These are phyloP conservation scores for Caryopteris hybrid DNA, from an alignment of 305 asterid species.

Conservation along the genomic window DNA sequence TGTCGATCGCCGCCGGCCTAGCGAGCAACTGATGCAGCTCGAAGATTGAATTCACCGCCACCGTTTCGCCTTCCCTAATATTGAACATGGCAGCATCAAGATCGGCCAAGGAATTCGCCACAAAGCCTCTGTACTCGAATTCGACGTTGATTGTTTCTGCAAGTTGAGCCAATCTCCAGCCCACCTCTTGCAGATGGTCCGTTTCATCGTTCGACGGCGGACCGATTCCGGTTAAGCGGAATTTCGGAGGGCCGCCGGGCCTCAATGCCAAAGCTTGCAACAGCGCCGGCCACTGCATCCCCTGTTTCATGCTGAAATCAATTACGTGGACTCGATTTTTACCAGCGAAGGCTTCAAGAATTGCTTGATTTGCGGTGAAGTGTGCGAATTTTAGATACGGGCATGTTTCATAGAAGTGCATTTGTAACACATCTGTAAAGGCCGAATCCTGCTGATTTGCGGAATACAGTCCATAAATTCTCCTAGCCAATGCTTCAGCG, in stretches of 20 bases:
- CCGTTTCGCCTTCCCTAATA: slow-evolving; percentile 60
- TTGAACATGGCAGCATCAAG: slow-evolving; percentile 70
- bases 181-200: slow-evolving; percentile 74
- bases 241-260: slow-evolving; percentile 81
- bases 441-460: slow-evolving; percentile 51
- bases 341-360: slow-evolving; percentile 69
- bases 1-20: slow-evolving; percentile 57
- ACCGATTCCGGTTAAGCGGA: slow-evolving; percentile 77
- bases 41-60: slow-evolving; percentile 80
- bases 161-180: slow-evolving; percentile 63
- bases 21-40: slow-evolving; percentile 75
- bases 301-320: slow-evolving; percentile 89
- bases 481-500: slow-evolving; percentile 72
- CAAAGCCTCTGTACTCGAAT: slow-evolving; percentile 73
- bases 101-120: slow-evolving; percentile 70
- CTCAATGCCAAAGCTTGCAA: slow-evolving; percentile 77
- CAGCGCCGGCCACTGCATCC: slow-evolving; percentile 96
- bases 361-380: slow-evolving; percentile 92
- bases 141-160: slow-evolving; percentile 65
- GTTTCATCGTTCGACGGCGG: slow-evolving; percentile 64
- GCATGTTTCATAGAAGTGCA: slow-evolving; percentile 85
- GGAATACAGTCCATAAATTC: slow-evolving; percentile 53
- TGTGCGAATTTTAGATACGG: slow-evolving; percentile 91
- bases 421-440: slow-evolving; percentile 59
- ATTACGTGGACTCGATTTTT: slow-evolving; percentile 63